Base-by-base conservation (phyloP, 140 eudicot species). In the Bidens hawaiensis region DNA sequence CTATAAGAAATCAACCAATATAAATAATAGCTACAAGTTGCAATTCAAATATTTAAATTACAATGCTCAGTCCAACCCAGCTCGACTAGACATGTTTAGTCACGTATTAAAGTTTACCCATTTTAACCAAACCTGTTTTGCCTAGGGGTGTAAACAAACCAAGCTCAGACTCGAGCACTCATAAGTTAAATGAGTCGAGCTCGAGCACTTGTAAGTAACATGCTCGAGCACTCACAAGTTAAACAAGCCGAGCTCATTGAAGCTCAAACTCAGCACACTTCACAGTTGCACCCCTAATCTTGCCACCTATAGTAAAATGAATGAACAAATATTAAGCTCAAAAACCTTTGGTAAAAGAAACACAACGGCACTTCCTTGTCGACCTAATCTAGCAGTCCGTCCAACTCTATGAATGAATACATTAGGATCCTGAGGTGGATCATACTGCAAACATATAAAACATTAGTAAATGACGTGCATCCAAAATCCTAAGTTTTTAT, bases 381-480 rank as follows among this genome's bases (percentile, higher is more conserved):
- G 83, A 26, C 97, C 97, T 81, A 90, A 54, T 54, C 97, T 79
- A 68, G 97, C 97, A 27, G 96, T 90, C 75, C 97, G 82, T 30
- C 97, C 97, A 62, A 82, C 97, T 82, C 97, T 82, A 72, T 90
- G 96, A 21, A 90, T 45, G 64, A 90, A 90, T 67, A 90, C 88
- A 63, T 82, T 80, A 8, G 96, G 96, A 74, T 87, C 97, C 70
- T 90, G 94, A 65, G 97, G 97, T 19, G 94, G 96, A 53, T 90
- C 97, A 76, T 87, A 90, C 97, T 90, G 90, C 83, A 82, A 41
- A 62, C 15, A 64, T 4, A 49, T 2, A 24, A 55, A 2, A 30
- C 40, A 15, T 78, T 41, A 64, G 42, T 18, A 60, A 13, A 47
- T 63, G 41, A 23, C 54, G 10, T 14, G 13, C 6, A 16, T 5